Evolutionary conservation across 352 stramenopile species (phyloP).

Genomic region (Phytophthora kernoviae): DNA sequence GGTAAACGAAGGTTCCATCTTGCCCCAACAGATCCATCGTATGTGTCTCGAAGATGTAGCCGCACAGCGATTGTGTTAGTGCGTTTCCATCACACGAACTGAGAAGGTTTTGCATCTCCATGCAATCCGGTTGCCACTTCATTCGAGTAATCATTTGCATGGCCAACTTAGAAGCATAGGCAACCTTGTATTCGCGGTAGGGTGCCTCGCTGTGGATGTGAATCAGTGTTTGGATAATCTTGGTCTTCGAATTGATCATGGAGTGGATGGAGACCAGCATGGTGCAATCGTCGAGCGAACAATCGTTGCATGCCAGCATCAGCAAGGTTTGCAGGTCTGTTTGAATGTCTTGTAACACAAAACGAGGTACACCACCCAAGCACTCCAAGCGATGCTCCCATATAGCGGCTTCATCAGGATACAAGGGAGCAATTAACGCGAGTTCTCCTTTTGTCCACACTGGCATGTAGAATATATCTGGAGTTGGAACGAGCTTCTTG

Average conservation of each 20-base stretch:
- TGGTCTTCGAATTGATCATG: slow-evolving; percentile 31
- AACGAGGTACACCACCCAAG: slow-evolving; percentile 35
- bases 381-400: slow-evolving; percentile 30
- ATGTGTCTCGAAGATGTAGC: slow-evolving; percentile 45
- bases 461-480: slow-evolving; percentile 41
- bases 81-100: slow-evolving; percentile 31
- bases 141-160: slow-evolving; percentile 42
- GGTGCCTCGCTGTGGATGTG: slow-evolving; percentile 39
- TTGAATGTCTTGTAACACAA: slow-evolving; percentile 39
- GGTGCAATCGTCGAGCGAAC: slow-evolving; percentile 38
- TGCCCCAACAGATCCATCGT: slow-evolving; percentile 35
- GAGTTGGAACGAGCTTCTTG: slow-evolving; percentile 36
- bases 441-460: slow-evolving; percentile 41
- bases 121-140: slow-evolving; percentile 29
- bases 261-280: slow-evolving; percentile 33
- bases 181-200: slow-evolving; percentile 28
- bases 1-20: slow-evolving; percentile 28
- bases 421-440: slow-evolving; percentile 22
- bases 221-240: slow-evolving; percentile 39
- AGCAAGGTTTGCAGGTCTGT: slow-evolving; percentile 26
- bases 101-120: slow-evolving; percentile 38
- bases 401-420: slow-evolving; percentile 22
- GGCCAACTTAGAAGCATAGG: slow-evolving; percentile 39
- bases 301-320: slow-evolving; percentile 24
- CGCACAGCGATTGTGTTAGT: slow-evolving; percentile 34